Conservation (phyloP, 306 rosid genomes). For the Medicago lupulina region DNA sequence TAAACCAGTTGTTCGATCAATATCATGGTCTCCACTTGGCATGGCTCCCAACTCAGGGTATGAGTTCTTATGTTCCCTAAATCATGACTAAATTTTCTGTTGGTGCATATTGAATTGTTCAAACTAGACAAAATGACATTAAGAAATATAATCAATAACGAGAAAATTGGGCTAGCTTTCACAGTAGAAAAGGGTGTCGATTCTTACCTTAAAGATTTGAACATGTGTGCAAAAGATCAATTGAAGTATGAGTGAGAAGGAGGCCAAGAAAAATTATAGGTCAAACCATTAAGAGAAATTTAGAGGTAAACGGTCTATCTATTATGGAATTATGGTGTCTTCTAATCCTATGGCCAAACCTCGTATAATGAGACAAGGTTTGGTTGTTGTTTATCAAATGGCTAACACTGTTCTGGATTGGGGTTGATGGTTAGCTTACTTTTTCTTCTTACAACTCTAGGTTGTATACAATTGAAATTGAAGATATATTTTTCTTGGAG, state of each 20-base stretch:
- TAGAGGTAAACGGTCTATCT: no score
- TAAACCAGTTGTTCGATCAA: constrained; percentile 68
- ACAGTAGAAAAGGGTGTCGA: not conserved
- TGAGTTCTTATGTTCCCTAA: constrained; percentile 23
- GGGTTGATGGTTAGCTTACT: no score
- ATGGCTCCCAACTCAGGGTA: constrained; percentile 82
- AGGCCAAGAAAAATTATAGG: not conserved
- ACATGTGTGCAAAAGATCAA: no score
- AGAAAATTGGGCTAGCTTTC: constrained; percentile 11
- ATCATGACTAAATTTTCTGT: not conserved
- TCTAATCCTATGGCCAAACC: no score
- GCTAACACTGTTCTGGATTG: no score
- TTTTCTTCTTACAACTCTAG: no score
- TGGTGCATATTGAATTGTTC: not conserved
- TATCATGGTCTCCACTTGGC: constrained; percentile 97
- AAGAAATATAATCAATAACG: not conserved
- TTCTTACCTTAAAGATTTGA: not conserved
- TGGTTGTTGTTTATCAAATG: no score
- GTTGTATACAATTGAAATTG: no score
- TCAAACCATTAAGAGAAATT: not conserved
- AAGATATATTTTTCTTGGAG: no score
- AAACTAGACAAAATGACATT: not conserved
- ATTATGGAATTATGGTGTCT: no score
- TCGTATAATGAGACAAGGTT: no score
- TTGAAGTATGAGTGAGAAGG: not conserved